These are phyloP conservation scores for Rosellinia necatrix DNA, from an alignment of 2,329 filamentous ascomycete genomes.

Conservation along the genomic window DNA sequence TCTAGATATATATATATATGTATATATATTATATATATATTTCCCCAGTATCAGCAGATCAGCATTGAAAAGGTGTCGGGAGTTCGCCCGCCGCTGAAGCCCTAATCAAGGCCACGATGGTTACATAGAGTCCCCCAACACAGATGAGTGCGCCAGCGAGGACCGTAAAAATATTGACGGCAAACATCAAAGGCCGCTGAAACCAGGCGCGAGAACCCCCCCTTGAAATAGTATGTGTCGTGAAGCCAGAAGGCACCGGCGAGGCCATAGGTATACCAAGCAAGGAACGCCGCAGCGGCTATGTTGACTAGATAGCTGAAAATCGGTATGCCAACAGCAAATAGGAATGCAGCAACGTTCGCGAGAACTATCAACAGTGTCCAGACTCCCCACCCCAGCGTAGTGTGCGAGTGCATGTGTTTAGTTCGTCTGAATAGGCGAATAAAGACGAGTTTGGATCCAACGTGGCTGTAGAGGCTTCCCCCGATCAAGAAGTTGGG, in stretches of 20 bases:
- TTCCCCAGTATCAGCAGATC: background rate
- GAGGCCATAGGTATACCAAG: slow-evolving; percentile 59
- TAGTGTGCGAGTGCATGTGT: slow-evolving; percentile 54
- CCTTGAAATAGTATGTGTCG: slow-evolving; percentile 50
- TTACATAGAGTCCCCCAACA: slow-evolving; percentile 55
- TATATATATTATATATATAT: too few species aligned
- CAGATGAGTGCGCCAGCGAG: slow-evolving; percentile 54
- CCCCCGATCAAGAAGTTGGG: slow-evolving; percentile 57
- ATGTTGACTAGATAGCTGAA: slow-evolving; percentile 60
- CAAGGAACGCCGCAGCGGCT: slow-evolving; percentile 54
- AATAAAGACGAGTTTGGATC: slow-evolving; percentile 56
- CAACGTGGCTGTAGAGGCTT: slow-evolving; percentile 55
- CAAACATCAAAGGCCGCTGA: slow-evolving; percentile 45
- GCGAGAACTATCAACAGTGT: slow-evolving; percentile 49
- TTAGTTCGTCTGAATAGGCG: slow-evolving; percentile 51
- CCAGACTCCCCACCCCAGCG: slow-evolving; percentile 54
- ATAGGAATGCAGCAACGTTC: slow-evolving; percentile 50
- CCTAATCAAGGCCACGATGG: slow-evolving; percentile 42
- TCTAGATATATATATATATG: too few species aligned
- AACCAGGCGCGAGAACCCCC: slow-evolving; percentile 46
- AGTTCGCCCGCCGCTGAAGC: slow-evolving; percentile 36
- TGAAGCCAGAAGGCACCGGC: slow-evolving; percentile 58
- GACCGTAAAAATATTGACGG: slow-evolving; percentile 48
- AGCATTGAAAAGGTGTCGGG: slow-evolving; percentile 37
- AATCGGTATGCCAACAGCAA: slow-evolving; percentile 55